phyloP scores from a whole-genome alignment of 257 asterid species.

The Fraxinus americana region DNA sequence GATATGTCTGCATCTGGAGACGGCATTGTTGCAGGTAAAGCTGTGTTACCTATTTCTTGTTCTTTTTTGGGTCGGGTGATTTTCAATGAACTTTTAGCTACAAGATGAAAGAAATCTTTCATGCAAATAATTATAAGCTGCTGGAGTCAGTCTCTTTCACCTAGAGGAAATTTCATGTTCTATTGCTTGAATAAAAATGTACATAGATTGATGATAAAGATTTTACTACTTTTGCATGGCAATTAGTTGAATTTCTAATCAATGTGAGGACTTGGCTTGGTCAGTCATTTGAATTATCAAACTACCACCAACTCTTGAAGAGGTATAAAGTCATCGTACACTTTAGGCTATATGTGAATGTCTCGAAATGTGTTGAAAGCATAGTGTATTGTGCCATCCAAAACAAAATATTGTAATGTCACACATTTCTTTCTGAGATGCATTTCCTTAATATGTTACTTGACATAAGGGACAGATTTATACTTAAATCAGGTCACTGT shows the following conservation, averaged over 20 bases:
- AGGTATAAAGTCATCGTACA: not conserved
- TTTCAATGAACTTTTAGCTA: slow-evolving; percentile 1
- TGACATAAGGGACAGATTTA: not conserved
- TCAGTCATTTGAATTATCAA: not conserved
- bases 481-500: not conserved
- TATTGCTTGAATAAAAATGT: not conserved
- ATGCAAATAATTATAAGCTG: not conserved
- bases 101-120: not conserved
- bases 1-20: slow-evolving; percentile 96
- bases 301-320: not conserved
- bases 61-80: slow-evolving; percentile 11
- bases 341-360: not conserved
- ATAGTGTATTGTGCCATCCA: not conserved
- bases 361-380: not conserved
- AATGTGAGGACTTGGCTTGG: not conserved
- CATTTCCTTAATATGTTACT: no score
- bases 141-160: not conserved
- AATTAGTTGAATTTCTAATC: not conserved
- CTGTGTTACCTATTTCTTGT: slow-evolving; percentile 18
- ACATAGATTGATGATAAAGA: not conserved
- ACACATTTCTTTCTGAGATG: not conserved
- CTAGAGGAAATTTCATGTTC: not conserved
- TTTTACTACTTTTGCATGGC: not conserved
- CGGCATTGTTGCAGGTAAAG: slow-evolving; percentile 87
- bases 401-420: not conserved